Base-by-base conservation (phyloP, 2,329 filamentous ascomycete species). In the Penicillium sp. region DNA sequence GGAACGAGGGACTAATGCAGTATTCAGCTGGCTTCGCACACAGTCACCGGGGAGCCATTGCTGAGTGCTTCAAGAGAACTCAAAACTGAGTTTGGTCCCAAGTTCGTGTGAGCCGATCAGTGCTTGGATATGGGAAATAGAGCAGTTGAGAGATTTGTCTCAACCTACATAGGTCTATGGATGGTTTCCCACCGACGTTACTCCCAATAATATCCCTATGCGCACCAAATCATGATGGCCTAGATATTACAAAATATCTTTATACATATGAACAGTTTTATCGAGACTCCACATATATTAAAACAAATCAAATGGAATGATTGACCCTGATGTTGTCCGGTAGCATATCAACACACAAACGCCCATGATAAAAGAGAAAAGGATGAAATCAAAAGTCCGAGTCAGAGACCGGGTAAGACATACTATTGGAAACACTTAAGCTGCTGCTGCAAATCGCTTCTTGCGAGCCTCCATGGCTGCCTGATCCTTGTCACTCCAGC, bases 401-500 rank as follows among this genome's bases (percentile, higher is more conserved):
- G 18, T 42, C 27, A 34, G 14, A 26, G 19, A 26, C 29, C 10
- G 32, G 27, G 41, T 26, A 41, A 26, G 41, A 7, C 18, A 34
- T 32, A 42, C 14, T 10, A 34, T 9, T 49, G 27, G 36, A 49
- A 18, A 53, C 26, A 52, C 32, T 62, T 57, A 73, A 27, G 66
- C 66, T 23, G 67, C 65, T 35, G 70, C 58, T 40, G 68, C 70
- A 61, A 80, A 80, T 47, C 76, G 72, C 68, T 76, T 76, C 69
- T 77, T 79, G 61, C 78, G 72, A 51, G 75, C 76, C 56, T 80
- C 78, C 60, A 78, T 66, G 5, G 76, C 76, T 47, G 62, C 51
- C 47, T 59, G 59, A 62, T 79, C 77, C 59, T 76, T 73, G 35
- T 78, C 75, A 52, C 68, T 75, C 57, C 63, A 67, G 27, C 27